phyloP scores from a whole-genome alignment of 1,284 basidiomycete genomes.

The Ceratobasidium sp. region DNA sequence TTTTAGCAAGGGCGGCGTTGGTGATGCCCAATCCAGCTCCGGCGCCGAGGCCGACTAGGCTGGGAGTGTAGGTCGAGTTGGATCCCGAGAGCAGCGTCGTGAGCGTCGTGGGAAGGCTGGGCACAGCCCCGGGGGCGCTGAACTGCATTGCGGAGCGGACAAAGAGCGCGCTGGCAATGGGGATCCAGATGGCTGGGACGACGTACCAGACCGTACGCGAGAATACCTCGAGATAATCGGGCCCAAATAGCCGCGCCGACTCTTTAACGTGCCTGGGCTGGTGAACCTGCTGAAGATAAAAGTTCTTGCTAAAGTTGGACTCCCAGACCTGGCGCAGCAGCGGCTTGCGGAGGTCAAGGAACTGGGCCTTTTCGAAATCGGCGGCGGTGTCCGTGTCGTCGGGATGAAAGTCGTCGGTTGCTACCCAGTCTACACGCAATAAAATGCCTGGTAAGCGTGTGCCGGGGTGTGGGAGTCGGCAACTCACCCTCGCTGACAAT shows the following conservation, averaged over 20 bases:
- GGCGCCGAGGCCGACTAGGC: neutral
- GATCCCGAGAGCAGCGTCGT: slow-evolving; percentile 10
- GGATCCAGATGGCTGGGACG: slow-evolving; percentile 90
- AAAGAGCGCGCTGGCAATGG: slow-evolving; percentile 84
- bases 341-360: slow-evolving; percentile 90
- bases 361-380: slow-evolving; percentile 88
- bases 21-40: slow-evolving; percentile 46
- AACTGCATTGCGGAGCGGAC: slow-evolving; percentile 85
- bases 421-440: slow-evolving; percentile 72
- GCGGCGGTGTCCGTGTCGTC: slow-evolving; percentile 80
- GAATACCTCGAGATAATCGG: slow-evolving; percentile 83
- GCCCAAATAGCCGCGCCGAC: slow-evolving; percentile 87
- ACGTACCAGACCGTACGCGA: slow-evolving; percentile 95
- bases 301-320: slow-evolving; percentile 89
- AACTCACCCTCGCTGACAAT: slow-evolving; percentile 78
- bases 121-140: slow-evolving; percentile 48
- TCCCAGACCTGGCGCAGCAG: slow-evolving; percentile 85
- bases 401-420: slow-evolving; percentile 86
- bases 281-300: slow-evolving; percentile 96
- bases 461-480: slow-evolving; percentile 15
- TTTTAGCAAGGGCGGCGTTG: slow-evolving; percentile 56
- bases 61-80: slow-evolving; percentile 12
- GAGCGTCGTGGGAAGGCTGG: slow-evolving; percentile 20
- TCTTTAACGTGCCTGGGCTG: slow-evolving; percentile 90
- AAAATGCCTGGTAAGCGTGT: slow-evolving; percentile 5